These are phyloP conservation scores for Chlamydomonas sphaeroides DNA, from an alignment of 139 green algal genomes.

Conservation along the genomic window DNA sequence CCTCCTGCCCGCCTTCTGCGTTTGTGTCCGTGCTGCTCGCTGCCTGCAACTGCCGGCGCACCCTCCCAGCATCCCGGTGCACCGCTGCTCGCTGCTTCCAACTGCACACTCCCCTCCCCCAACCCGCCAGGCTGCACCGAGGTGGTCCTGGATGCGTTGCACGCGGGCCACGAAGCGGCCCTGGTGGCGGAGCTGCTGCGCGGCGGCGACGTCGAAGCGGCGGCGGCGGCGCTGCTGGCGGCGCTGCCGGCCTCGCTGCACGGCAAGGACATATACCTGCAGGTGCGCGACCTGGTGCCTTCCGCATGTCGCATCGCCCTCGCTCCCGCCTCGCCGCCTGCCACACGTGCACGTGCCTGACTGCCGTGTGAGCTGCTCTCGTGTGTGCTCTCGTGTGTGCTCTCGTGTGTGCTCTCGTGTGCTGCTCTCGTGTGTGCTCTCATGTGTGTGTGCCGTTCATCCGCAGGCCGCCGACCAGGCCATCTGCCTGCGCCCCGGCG, in stretches of 20 bases:
- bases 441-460: neutral
- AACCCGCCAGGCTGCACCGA: constrained; percentile 41
- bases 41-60: no score
- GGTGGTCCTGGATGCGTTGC: constrained; percentile 31
- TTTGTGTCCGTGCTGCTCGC: no score
- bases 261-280: constrained; percentile 11
- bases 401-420: no score
- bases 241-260: constrained; percentile 10
- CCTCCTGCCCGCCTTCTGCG: no score
- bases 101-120: no score
- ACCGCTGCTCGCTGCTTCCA: no score
- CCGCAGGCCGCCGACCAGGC: constrained; percentile 8
- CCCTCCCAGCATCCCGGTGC: no score
- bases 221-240: constrained; percentile 26
- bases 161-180: neutral
- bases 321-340: no score
- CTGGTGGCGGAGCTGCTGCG: constrained; percentile 20
- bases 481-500: constrained; percentile 14
- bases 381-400: no score
- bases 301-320: no score
- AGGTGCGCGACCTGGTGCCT: neutral
- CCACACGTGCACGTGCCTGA: neutral
- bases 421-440: no score
- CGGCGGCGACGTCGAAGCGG: neutral
- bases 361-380: neutral